Conservation (phyloP, 148 eudicot species). For the Nepenthes gracilis region DNA sequence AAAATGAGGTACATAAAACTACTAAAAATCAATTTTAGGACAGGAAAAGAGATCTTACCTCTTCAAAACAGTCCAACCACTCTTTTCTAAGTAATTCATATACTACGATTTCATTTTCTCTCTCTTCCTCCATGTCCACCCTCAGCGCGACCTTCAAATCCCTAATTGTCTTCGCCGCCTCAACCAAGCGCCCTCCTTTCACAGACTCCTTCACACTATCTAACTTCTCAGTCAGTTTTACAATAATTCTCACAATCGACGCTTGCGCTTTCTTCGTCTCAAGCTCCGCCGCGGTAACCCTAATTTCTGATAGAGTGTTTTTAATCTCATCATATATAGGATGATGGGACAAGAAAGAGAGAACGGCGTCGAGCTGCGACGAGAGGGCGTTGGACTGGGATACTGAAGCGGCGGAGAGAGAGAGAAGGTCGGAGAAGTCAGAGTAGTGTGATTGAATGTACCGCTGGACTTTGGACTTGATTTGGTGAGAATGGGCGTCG, state of each 20-base stretch:
- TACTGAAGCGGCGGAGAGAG: conserved; percentile 42
- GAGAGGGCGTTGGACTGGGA: conserved; percentile 30
- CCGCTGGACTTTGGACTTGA: conserved; percentile 57
- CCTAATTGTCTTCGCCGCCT: conserved; percentile 46
- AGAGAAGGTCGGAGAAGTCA: conserved; percentile 56
- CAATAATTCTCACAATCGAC: conserved; percentile 33
- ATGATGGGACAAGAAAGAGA: conserved; percentile 20
- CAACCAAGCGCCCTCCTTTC: conserved; percentile 37
- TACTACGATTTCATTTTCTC: conserved; percentile 41
- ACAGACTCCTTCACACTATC: conserved; percentile 26
- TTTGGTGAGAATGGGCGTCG: conserved; percentile 48
- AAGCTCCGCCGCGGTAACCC: conserved; percentile 23
- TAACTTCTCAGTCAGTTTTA: conserved; percentile 31
- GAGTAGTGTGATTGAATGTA: conserved; percentile 54
- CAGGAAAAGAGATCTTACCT: conserved; percentile 25
- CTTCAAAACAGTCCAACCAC: conserved; percentile 67
- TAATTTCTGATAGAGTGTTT: conserved; percentile 25
- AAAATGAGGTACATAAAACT: neutral
- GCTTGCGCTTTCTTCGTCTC: conserved; percentile 42
- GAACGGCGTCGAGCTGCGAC: conserved; percentile 26
- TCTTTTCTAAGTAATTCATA: conserved; percentile 54
- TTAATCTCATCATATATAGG: conserved; percentile 28
- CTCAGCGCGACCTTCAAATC: conserved; percentile 49
- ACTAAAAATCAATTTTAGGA: neutral
- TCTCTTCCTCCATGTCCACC: conserved; percentile 22